phyloP scores from a whole-genome alignment of 495 filamentous ascomycete genomes.

The Penicillium egyptiacum region DNA sequence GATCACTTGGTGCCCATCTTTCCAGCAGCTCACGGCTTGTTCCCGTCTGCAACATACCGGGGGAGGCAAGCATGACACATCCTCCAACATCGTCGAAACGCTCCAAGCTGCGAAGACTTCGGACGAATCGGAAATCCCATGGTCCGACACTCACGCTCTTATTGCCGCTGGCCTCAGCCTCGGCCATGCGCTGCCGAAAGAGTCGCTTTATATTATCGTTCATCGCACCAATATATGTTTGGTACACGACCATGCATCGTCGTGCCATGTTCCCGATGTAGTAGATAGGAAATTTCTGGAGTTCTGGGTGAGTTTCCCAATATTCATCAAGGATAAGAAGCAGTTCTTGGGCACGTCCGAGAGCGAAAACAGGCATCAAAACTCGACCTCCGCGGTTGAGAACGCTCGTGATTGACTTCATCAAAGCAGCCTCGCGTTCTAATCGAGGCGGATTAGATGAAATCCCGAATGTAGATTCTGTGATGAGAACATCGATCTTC shows the following conservation, averaged over 20 bases:
- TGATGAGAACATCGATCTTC: slow-evolving; percentile 93
- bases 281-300: slow-evolving; percentile 90
- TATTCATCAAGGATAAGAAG: slow-evolving; percentile 95
- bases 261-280: slow-evolving; percentile 91
- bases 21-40: slow-evolving; percentile 90
- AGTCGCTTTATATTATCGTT: slow-evolving; percentile 96
- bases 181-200: slow-evolving; percentile 81
- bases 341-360: slow-evolving; percentile 90
- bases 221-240: slow-evolving; percentile 96
- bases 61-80: slow-evolving; percentile 95
- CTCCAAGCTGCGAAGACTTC: slow-evolving; percentile 87
- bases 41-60: slow-evolving; percentile 96
- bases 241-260: slow-evolving; percentile 98
- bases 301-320: slow-evolving; percentile 83
- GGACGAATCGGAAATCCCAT: slow-evolving; percentile 93
- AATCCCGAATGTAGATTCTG: slow-evolving; percentile 94
- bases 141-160: slow-evolving; percentile 75
- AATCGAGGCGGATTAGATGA: slow-evolving; percentile 83
- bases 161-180: slow-evolving; percentile 74
- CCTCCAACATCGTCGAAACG: slow-evolving; percentile 93
- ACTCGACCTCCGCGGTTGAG: slow-evolving; percentile 89
- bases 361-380: slow-evolving; percentile 91
- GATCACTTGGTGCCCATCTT: slow-evolving; percentile 90
- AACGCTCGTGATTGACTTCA: slow-evolving; percentile 90
- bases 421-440: slow-evolving; percentile 86